phyloP scores from a whole-genome alignment of 768 basidiomycete species.

The Pleurotus citrinopileatus region DNA sequence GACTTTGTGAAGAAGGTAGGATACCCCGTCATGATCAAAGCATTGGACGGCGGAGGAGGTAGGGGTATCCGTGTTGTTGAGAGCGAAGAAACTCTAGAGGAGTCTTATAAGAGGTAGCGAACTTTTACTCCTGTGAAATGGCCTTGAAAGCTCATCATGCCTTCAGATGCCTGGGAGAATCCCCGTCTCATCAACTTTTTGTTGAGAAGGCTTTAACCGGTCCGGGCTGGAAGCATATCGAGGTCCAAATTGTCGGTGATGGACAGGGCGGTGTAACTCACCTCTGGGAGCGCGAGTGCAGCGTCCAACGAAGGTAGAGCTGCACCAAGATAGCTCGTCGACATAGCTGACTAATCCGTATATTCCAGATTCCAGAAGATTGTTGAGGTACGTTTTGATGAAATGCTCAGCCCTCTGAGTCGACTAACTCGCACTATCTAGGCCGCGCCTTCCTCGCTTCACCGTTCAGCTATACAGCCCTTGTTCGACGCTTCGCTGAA shows the following conservation, averaged over 20 bases:
- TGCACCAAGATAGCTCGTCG: neutral
- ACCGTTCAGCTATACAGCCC: constrained; percentile 63
- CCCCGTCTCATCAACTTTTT: constrained; percentile 53
- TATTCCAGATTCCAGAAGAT: constrained; percentile 66
- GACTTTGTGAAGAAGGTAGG: constrained; percentile 26
- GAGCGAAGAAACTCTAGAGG: constrained; percentile 65
- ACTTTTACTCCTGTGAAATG: neutral
- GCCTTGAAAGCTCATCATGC: neutral
- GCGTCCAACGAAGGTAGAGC: constrained; percentile 75
- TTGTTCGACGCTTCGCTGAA: constrained; percentile 76
- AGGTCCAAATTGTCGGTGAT: constrained; percentile 85
- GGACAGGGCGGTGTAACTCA: constrained; percentile 75
- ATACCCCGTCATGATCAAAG: constrained; percentile 80
- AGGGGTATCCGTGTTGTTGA: constrained; percentile 88
- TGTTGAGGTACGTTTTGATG: constrained; percentile 73
- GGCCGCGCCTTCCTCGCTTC: constrained; percentile 75
- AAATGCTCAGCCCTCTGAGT: neutral
- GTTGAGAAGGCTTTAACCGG: constrained; percentile 84
- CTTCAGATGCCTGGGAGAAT: constrained; percentile 34
- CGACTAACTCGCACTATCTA: constrained; percentile 9
- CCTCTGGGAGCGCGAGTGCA: constrained; percentile 90
- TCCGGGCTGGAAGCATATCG: constrained; percentile 76
- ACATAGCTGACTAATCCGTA: neutral
- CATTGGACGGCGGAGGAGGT: constrained; percentile 87
- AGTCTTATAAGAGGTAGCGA: constrained; percentile 61